A percentile compares a stretch with the other conserved stretches of the same genome.
Conservation (phyloP, 164 flowering plant genomes). For the grape (Vitis vinifera) region ASM3070453v1 NC_081810.1:7841501-7842000, state of each 20-base stretch:
- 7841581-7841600: conserved; percentile 51
- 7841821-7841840: conserved; percentile 90
- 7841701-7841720: conserved; percentile 59
- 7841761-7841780: conserved; percentile 78
- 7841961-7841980: conserved; percentile 1
- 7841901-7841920: neutral
- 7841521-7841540: conserved; percentile 92
- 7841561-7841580: conserved; percentile 80
- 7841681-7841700: conserved; percentile 66
- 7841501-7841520: conserved; percentile 82
- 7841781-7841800: conserved; percentile 86
- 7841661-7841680: conserved; percentile 80
- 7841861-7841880: neutral
- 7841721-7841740: conserved; percentile 23
- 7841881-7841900: neutral
- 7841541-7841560: conserved; percentile 91
- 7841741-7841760: conserved; percentile 26
- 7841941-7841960: neutral
- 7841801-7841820: conserved; percentile 84
- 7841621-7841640: conserved; percentile 62
- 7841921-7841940: conserved; percentile 1
- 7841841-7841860: conserved; percentile 73
- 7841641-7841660: conserved; percentile 72
- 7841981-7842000: neutral
- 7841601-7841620: conserved; percentile 33